These are phyloP conservation scores for Immersiella caudata DNA, from an alignment of 495 filamentous ascomycete species.

Conservation along the genomic window DNA sequence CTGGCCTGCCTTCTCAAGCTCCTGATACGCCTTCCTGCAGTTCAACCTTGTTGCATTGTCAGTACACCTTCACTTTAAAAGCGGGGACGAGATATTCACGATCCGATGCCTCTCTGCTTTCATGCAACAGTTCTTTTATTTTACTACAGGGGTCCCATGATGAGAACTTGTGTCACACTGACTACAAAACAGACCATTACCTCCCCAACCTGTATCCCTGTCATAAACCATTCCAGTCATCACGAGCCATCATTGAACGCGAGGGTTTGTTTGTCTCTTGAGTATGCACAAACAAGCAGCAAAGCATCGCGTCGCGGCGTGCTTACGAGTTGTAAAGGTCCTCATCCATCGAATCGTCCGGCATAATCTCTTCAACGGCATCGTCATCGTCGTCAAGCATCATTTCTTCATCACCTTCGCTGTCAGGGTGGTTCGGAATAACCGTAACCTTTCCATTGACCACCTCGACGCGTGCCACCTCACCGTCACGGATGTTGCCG, in stretches of 20 bases:
- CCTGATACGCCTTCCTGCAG: too few species aligned
- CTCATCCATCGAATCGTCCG: slow-evolving; percentile 74
- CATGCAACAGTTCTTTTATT: too few species aligned
- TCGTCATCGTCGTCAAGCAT: slow-evolving; percentile 65
- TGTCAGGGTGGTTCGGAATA: slow-evolving; percentile 74
- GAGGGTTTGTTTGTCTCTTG: slow-evolving; percentile 7
- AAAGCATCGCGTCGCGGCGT: slow-evolving; percentile 4
- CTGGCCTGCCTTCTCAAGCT: too few species aligned
- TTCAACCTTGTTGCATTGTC: too few species aligned
- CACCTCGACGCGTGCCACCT: slow-evolving; percentile 76
- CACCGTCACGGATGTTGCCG: slow-evolving; percentile 81
- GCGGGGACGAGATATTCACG: too few species aligned
- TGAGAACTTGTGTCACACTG: background rate
- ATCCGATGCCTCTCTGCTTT: too few species aligned
- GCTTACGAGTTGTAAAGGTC: slow-evolving; percentile 64
- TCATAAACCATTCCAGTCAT: slow-evolving; percentile 16
- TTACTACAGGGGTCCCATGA: background rate
- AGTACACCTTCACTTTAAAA: too few species aligned
- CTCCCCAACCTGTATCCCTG: background rate
- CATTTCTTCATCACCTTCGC: slow-evolving; percentile 65
- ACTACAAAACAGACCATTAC: background rate
- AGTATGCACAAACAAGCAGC: slow-evolving; percentile 5
- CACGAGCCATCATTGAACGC: slow-evolving; percentile 6
- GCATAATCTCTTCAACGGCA: slow-evolving; percentile 66
- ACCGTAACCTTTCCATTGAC: slow-evolving; percentile 73